Base-by-base conservation (phyloP, 495 filamentous ascomycete species). In the Xylaria palmicola region DNA sequence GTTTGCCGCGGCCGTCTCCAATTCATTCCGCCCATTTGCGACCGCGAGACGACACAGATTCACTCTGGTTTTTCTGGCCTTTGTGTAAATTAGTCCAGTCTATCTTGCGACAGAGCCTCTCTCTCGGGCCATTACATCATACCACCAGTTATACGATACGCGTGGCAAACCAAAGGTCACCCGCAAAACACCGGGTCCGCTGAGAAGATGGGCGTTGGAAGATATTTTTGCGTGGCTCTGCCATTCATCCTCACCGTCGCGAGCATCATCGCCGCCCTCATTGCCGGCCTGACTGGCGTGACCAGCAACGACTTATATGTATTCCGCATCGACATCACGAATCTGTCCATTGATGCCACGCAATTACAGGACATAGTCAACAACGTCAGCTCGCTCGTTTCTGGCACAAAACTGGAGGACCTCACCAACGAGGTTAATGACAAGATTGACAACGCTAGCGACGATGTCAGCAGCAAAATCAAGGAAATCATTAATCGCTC, bases 141-240 rank as follows among this genome's bases (percentile, higher is more conserved):
- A 30, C 50, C 32, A 41, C 36, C 19, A 52, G 24, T n/a, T n/a
- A n/a, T n/a, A n/a, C n/a, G n/a, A n/a, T n/a, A n/a, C n/a, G n/a
- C n/a, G n/a, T n/a, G n/a, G n/a, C n/a, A n/a, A n/a, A n/a, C n/a
- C n/a, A n/a, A n/a, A n/a, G n/a, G n/a, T n/a, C n/a, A n/a, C n/a
- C n/a, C n/a, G n/a, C n/a, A n/a, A n/a, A n/a, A n/a, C n/a, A n/a
- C n/a, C n/a, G n/a, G n/a, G n/a, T n/a, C n/a, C n/a, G n/a, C n/a
- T 22, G 4, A 24, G 15, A 60, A 55, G 0, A 84, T 60, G 61
- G 89, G 85, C 48, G 81, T 81, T 65, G 91, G 90, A 66, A 85
- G 91, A 67, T 83, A 92, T 63, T 77, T 87, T 65, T 95, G 91
- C 76, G 91, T 94, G 78, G 82, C 88, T 77, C 77, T 88, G 75